These are phyloP conservation scores for Fusarium paranaense DNA, from an alignment of 2,329 filamentous ascomycete genomes.

Conservation along the genomic window DNA sequence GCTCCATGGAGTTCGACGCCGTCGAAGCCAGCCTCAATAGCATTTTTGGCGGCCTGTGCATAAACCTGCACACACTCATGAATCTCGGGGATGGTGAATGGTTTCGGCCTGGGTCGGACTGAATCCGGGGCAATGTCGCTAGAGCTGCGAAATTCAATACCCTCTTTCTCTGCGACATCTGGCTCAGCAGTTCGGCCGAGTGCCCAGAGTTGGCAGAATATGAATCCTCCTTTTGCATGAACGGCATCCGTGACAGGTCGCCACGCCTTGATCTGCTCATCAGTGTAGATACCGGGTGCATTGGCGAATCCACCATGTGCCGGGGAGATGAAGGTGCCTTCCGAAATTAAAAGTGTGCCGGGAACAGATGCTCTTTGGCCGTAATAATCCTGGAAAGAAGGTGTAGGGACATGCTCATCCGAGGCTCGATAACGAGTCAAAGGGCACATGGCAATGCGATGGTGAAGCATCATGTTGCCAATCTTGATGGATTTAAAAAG, in stretches of 20 bases:
- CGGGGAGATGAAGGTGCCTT: background rate
- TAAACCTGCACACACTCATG: background rate
- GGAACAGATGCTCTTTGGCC: background rate
- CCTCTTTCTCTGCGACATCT: background rate
- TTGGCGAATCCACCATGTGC: background rate
- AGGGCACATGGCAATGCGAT: slow-evolving; percentile 3
- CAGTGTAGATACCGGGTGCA: background rate
- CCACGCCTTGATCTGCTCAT: slow-evolving; percentile 4
- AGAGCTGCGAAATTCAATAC: background rate
- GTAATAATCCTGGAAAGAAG: background rate
- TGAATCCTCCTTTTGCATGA: background rate
- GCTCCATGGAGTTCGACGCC: slow-evolving; percentile 70
- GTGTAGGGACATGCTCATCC: background rate
- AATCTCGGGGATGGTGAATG: background rate
- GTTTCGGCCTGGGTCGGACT: too few relatives aligned
- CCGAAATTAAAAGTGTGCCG: background rate
- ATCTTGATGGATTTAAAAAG: background rate
- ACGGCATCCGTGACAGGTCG: background rate
- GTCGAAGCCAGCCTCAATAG: slow-evolving; percentile 72
- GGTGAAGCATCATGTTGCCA: background rate
- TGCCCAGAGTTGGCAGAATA: slow-evolving; percentile 4
- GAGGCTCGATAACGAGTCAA: slow-evolving; percentile 1
- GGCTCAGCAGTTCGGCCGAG: background rate
- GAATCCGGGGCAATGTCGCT: slow-evolving; percentile 47
- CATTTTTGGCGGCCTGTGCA: background rate